phyloP scores from a whole-genome alignment of 805 yeast genomes.

The Lachancea nothofagi region DNA sequence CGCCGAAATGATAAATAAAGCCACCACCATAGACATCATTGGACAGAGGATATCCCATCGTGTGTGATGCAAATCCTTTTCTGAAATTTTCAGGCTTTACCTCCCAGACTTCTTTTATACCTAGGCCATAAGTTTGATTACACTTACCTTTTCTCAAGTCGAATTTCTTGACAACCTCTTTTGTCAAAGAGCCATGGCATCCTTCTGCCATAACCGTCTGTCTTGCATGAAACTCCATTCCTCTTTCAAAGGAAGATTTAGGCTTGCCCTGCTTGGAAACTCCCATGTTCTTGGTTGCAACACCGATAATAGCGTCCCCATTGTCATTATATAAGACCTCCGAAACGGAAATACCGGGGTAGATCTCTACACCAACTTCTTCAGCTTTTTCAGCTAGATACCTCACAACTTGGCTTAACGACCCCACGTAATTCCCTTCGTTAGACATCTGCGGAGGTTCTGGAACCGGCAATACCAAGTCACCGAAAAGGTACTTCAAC shows the following conservation, averaged over 20 bases:
- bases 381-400: slow-evolving; percentile 86
- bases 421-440: slow-evolving; percentile 77
- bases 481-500: slow-evolving; percentile 62
- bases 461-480: slow-evolving; percentile 65
- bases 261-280: slow-evolving; percentile 69
- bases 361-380: slow-evolving; percentile 87
- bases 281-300: slow-evolving; percentile 93
- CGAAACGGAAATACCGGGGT: slow-evolving; percentile 83
- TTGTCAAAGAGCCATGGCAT: slow-evolving; percentile 92
- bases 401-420: slow-evolving; percentile 74
- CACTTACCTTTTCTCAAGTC: slow-evolving; percentile 57
- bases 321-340: slow-evolving; percentile 64
- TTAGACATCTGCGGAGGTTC: slow-evolving; percentile 91
- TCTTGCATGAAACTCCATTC: slow-evolving; percentile 94
- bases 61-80: slow-evolving; percentile 76
- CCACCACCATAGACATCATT: slow-evolving; percentile 89
- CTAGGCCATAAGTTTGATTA: slow-evolving; percentile 91
- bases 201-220: slow-evolving; percentile 92
- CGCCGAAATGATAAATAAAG: slow-evolving; percentile 94
- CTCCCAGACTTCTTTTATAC: slow-evolving; percentile 97
- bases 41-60: slow-evolving; percentile 82
- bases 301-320: slow-evolving; percentile 62
- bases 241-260: slow-evolving; percentile 82
- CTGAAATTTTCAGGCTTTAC: slow-evolving; percentile 76
- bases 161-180: slow-evolving; percentile 65